Base-by-base conservation (phyloP, 129 eudicot species). In the Chrysanthemum seticuspe region DNA sequence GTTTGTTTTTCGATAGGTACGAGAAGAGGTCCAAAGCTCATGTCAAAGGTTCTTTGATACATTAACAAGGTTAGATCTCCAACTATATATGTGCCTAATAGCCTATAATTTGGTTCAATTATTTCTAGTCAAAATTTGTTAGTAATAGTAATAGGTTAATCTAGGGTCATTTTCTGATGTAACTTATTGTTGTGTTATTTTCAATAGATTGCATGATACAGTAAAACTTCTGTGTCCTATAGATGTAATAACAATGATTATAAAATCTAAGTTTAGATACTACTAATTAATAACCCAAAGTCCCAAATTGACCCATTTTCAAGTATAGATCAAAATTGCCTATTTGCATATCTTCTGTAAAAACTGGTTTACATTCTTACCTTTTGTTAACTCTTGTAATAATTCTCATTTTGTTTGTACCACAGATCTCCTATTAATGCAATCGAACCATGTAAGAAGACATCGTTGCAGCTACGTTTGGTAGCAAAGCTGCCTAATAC, bases 21-120 rank as follows among this genome's bases (percentile, higher is more conserved):
- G 74, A 21, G 89, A 91, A 16, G 91, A 85, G 70, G 88, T 91
- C 54, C 82, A 83, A 12, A 73, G 27, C 25, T 56, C 85, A 63
- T 53, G 81, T 14, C 59, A 74, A 65, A 67, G 47, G 60, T 78
- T 59, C 61, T 70, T 50, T 53, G 58, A 70, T 36, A 49, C 86
- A 14, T 48, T 34, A 34, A 34, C 40, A 34, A 34, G 40, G 6
- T 34, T 34, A 81, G 49, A 82, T 85, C 10, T 67, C 76, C 62
- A 70, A 4, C 6, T 34, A 3, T 23, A 23, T 23, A 23, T 34
- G 40, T 34, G 40, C 36, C 36, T 34, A 34, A 5, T 3, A 4
- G 40, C 40, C 40, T 34, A 34, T 34, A 5, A 0, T 34, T 34
- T 4, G 21, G 21, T 19, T 19, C 21, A 19, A 5, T 6, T 34